These are phyloP conservation scores for Blastobotrys serpentis DNA, from an alignment of 1,139 yeast genomes.

Conservation along the genomic window DNA sequence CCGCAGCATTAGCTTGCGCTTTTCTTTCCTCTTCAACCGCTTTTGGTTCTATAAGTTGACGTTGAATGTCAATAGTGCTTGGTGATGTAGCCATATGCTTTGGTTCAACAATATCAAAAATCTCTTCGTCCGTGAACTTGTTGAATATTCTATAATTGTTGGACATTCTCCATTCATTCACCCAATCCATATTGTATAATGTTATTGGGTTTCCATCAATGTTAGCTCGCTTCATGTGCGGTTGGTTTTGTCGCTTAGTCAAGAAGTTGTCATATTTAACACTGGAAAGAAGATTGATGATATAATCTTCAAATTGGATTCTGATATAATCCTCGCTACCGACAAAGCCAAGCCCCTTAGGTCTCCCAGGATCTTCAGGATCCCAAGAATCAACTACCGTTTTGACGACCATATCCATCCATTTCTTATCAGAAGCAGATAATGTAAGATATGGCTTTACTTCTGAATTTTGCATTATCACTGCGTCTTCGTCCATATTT, in stretches of 20 bases:
- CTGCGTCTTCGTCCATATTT: constrained; percentile 48
- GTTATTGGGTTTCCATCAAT: constrained; percentile 46
- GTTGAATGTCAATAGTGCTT: constrained; percentile 21
- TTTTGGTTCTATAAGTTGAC: constrained; percentile 19
- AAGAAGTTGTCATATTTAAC: constrained; percentile 67
- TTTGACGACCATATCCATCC: constrained; percentile 52
- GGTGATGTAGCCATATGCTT: constrained; percentile 50
- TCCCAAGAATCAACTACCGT: constrained; percentile 46
- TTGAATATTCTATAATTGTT: constrained; percentile 71
- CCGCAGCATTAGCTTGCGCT: constrained; percentile 19
- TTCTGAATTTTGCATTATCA: constrained; percentile 49
- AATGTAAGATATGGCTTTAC: constrained; percentile 50
- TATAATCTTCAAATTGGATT: constrained; percentile 84
- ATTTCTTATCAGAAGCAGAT: constrained; percentile 67
- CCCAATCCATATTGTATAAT: constrained; percentile 55
- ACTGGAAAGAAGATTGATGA: constrained; percentile 70
- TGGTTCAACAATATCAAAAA: constrained; percentile 85
- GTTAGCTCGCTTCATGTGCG: constrained; percentile 36
- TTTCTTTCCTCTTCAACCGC: constrained; percentile 22
- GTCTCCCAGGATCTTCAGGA: constrained; percentile 45
- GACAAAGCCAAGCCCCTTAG: constrained; percentile 48
- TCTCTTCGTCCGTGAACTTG: constrained; percentile 74
- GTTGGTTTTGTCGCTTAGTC: constrained; percentile 27
- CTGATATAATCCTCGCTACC: constrained; percentile 93
- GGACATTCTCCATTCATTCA: constrained; percentile 63